Base-by-base conservation (phyloP, 202 grass and related monocot species). In the Elaeis oleifera region DNA sequence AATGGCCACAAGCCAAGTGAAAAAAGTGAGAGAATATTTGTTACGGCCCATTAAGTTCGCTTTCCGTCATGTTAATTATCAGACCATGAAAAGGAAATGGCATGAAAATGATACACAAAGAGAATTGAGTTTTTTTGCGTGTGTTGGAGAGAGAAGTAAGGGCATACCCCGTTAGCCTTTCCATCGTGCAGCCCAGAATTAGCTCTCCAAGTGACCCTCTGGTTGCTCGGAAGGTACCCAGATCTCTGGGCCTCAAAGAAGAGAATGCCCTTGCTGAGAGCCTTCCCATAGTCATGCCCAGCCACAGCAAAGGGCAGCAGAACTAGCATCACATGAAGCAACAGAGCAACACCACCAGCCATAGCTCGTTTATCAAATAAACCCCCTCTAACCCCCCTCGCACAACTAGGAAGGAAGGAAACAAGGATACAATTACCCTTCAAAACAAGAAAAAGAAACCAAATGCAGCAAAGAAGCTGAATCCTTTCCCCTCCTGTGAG, bases 181-280 rank as follows among this genome's bases (percentile, higher is more conserved):
- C 91, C 87, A 61, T 96, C 91, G 55, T 61, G 29, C 2, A 96
- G 79, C 16, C 91, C 91, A 62, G 91, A 96, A 70, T 86, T 74
- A 59, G 57, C 76, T 55, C 91, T 75, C 91, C 91, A 96, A 20
- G 53, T 1, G 55, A 96, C 58, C 54, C 87, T 76, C 74, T 96
- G 91, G 63, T 72, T 65, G 19, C 61, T 49, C 29, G 87, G 91
- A 61, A 96, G 72, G 53, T 25, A 31, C 2, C 91, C 91, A 28
- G 91, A 96, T 54, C 91, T 86, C 76, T 96, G 84, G 53, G 87
- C 87, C 79, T 91, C 92, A 48, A 84, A 85, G 85, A 81, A 96
- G 73, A 96, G 63, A 78, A 96, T 96, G 80, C 84, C 85, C 77
- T 96, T 96, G 74, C 71, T 85, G 48, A 97, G 81, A 49, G 87